Conservation (phyloP, 345 rosid genomes). For the Brassica incana region DNA sequence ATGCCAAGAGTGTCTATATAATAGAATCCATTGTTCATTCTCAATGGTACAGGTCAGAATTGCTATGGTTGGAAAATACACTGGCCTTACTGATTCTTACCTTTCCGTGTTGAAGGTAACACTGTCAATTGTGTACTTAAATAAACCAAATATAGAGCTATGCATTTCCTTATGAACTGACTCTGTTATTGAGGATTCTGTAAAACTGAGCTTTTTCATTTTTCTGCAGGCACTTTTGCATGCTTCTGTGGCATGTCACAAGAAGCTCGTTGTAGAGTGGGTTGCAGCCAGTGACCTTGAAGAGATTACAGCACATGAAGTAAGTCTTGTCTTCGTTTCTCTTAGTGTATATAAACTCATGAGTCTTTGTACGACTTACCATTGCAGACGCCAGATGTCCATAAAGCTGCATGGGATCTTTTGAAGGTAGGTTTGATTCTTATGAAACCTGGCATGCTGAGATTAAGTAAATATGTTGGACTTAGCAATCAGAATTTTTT, state of each 20-base stretch:
- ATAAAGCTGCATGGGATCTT: slow-evolving; percentile 68
- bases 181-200: slow-evolving; percentile 1
- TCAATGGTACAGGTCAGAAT: slow-evolving; percentile 57
- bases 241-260: slow-evolving; percentile 76
- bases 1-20: neutral
- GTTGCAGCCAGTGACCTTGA: slow-evolving; percentile 82
- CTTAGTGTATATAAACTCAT: slow-evolving; percentile 21
- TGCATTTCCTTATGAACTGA: neutral
- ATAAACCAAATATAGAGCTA: neutral
- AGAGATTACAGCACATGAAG: slow-evolving; percentile 57
- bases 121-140: slow-evolving; percentile 13
- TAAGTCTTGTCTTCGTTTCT: slow-evolving; percentile 28
- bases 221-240: slow-evolving; percentile 74
- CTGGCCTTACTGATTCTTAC: slow-evolving; percentile 73
- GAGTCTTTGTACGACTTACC: slow-evolving; percentile 1
- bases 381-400: slow-evolving; percentile 58
- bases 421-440: slow-evolving; percentile 53
- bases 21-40: slow-evolving; percentile 18
- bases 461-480: neutral
- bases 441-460: neutral
- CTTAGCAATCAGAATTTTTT: neutral
- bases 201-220: slow-evolving; percentile 15
- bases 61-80: slow-evolving; percentile 84
- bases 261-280: slow-evolving; percentile 72
- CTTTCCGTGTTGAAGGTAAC: slow-evolving; percentile 74